These are phyloP conservation scores for Osmozyma mogii DNA, from an alignment of 805 yeast genomes.

Conservation along the genomic window DNA sequence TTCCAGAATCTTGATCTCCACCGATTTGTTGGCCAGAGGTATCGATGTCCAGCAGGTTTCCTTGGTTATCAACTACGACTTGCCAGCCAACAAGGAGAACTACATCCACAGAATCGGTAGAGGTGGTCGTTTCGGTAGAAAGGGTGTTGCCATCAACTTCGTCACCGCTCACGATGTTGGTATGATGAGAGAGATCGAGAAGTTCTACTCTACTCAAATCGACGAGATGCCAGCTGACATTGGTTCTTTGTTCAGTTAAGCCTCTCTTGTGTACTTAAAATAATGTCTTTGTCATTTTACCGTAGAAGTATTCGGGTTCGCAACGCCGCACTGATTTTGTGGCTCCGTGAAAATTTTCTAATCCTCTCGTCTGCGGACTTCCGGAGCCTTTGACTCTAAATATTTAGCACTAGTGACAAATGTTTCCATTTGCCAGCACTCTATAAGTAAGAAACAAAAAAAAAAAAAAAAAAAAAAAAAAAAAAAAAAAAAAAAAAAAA, in stretches of 20 bases:
- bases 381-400: no score
- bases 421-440: no score
- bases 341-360: no score
- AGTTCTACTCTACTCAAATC: constrained; percentile 81
- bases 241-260: constrained; percentile 40
- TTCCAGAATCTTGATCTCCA: constrained; percentile 84
- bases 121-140: constrained; percentile 97
- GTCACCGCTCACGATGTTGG: constrained; percentile 73
- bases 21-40: constrained; percentile 73
- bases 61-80: constrained; percentile 87
- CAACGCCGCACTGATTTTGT: no score
- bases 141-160: constrained; percentile 95
- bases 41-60: constrained; percentile 97
- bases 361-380: no score
- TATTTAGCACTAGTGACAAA: no score
- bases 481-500: no score
- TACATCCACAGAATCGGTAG: constrained; percentile 97
- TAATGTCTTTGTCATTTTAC: no score
- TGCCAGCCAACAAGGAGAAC: constrained; percentile 85
- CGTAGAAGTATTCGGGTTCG: no score
- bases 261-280: constrained; percentile 1
- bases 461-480: no score
- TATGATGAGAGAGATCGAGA: constrained; percentile 78
- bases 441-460: no score
- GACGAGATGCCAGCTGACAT: constrained; percentile 86